Conservation (phyloP, 2,329 filamentous ascomycete genomes). For the Lizonia empirigonia region DNA sequence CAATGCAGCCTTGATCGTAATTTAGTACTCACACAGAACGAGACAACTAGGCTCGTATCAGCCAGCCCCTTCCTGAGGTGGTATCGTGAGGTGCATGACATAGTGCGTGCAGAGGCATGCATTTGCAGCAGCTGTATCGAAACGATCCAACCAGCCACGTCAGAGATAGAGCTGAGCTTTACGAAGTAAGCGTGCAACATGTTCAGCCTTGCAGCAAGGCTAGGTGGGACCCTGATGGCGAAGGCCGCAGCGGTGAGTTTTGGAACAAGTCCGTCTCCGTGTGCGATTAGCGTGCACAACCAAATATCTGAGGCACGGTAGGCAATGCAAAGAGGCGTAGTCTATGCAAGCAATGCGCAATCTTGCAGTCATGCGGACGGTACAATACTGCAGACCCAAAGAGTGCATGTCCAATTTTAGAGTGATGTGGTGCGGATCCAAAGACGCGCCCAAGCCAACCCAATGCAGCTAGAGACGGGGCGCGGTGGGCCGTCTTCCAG, state of each 20-base stretch:
- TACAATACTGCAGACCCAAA: not conserved
- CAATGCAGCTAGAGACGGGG: slow-evolving; percentile 5
- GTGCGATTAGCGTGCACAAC: not conserved
- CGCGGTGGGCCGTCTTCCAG: slow-evolving; percentile 7
- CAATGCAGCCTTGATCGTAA: too few species aligned
- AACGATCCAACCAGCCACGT: slow-evolving; percentile 12
- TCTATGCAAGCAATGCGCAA: not conserved
- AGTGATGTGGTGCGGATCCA: slow-evolving; percentile 7
- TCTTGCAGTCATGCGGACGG: slow-evolving; percentile 2
- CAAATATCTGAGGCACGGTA: not conserved
- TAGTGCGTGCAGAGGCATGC: not conserved
- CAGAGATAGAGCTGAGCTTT: slow-evolving; percentile 11
- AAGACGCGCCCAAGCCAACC: not conserved
- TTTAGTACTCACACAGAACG: too few species aligned
- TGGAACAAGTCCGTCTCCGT: slow-evolving; percentile 8
- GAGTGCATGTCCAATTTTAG: slow-evolving; percentile 13
- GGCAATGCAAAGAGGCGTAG: slow-evolving; percentile 1
- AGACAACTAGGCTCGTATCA: not conserved
- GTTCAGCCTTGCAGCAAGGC: slow-evolving; percentile 7
- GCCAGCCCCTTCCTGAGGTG: not conserved
- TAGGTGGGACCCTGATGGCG: slow-evolving; percentile 12
- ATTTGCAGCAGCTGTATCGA: slow-evolving; percentile 8
- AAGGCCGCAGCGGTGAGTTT: slow-evolving; percentile 16
- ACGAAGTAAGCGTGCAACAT: slow-evolving; percentile 1
- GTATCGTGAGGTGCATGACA: slow-evolving; percentile 2